Base-by-base conservation (phyloP, 352 stramenopile genomes). In the Globisporangium ultimum region DNA sequence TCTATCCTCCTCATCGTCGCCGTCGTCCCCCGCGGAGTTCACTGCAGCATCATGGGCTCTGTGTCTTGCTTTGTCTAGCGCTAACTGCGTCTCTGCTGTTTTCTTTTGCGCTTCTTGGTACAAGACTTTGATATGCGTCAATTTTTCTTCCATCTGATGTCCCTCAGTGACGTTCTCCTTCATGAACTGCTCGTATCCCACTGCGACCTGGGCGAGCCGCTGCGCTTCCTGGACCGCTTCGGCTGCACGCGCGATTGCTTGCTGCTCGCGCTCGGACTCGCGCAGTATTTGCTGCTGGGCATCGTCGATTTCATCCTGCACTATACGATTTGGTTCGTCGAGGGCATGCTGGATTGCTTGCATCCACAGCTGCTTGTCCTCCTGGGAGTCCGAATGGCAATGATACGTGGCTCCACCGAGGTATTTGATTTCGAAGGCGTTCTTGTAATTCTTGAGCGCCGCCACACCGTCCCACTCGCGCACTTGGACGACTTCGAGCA, bases 301-400 rank as follows among this genome's bases (percentile, higher is more conserved):
- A 21, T 91, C 79, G 6, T 85, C 71, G 55, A 93, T 90, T 58
- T 93, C 84, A 17, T 93, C 84, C 43, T 87, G 68, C 0, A 83
- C 73, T 48, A 93, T 80, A 2, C 84, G 84, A 22, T 89, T 64
- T 0, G 84, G 84, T 57, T 93, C 84, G 12, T 88, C 77, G 18
- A 93, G 66, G 17, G 78, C 83, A 56, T 87, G 64, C 45, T 85
- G 76, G 20, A 93, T 49, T 9, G 84, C 74, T 13, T 65, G 49
- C 15, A 91, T 60, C 84, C 84, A 93, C 21, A 77, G 24, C 32
- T 72, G 50, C 22, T 89, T 84, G 12, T 70, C 72, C 21, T 83
- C 78, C 3, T 59, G 55, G 9, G 84, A 88, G 22, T 89, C 80
- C 4, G 74, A 77, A 28, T 74, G 71, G 55, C 79, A 91, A 24